A percentile compares a stretch with the other conserved stretches of the same genome.
Evolutionary conservation across 2,329 filamentous ascomycete species (phyloP).

Genomic region (Pyrenophora graminea): DNA sequence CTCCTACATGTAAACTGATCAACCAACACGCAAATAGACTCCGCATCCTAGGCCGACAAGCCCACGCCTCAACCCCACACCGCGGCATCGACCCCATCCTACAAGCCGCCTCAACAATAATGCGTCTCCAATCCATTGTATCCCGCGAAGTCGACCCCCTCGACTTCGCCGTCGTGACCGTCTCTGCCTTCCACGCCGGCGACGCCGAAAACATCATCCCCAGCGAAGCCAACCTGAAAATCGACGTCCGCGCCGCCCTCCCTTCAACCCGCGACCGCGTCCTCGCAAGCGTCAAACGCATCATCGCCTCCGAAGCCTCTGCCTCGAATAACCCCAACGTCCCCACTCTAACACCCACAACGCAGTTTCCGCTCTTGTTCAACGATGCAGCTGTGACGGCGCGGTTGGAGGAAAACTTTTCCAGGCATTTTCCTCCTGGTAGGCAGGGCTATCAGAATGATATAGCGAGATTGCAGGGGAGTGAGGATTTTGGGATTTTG

Average conservation of each 20-base stretch:
- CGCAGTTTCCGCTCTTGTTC: slow-evolving; percentile 54
- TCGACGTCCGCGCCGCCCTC: slow-evolving; percentile 59
- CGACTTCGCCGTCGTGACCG: slow-evolving; percentile 62
- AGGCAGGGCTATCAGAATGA: slow-evolving; percentile 44
- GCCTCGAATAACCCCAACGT: slow-evolving; percentile 53
- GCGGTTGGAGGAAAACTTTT: slow-evolving; percentile 52
- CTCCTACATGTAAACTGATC: too few species aligned
- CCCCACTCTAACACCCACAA: slow-evolving; percentile 50
- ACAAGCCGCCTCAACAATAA: slow-evolving; percentile 60
- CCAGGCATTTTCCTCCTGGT: slow-evolving; percentile 49
- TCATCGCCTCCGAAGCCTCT: slow-evolving; percentile 60
- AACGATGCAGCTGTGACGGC: slow-evolving; percentile 56
- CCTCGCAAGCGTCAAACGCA: slow-evolving; percentile 54
- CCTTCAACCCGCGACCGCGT: slow-evolving; percentile 54
- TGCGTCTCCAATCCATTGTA: slow-evolving; percentile 64
- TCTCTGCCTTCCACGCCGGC: slow-evolving; percentile 62
- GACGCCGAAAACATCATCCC: slow-evolving; percentile 65
- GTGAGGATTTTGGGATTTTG: slow-evolving; percentile 64
- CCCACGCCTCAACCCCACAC: slow-evolving; percentile 63
- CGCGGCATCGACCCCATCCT: slow-evolving; percentile 62
- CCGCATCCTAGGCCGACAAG: slow-evolving; percentile 62
- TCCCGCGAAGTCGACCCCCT: slow-evolving; percentile 58
- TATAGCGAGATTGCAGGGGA: slow-evolving; percentile 51
- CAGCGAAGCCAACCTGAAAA: slow-evolving; percentile 57
- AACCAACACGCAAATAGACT: slow-evolving; percentile 42